Evolutionary conservation across 2,329 filamentous ascomycete genomes (phyloP).

Genomic region (Cytospora piceae): DNA sequence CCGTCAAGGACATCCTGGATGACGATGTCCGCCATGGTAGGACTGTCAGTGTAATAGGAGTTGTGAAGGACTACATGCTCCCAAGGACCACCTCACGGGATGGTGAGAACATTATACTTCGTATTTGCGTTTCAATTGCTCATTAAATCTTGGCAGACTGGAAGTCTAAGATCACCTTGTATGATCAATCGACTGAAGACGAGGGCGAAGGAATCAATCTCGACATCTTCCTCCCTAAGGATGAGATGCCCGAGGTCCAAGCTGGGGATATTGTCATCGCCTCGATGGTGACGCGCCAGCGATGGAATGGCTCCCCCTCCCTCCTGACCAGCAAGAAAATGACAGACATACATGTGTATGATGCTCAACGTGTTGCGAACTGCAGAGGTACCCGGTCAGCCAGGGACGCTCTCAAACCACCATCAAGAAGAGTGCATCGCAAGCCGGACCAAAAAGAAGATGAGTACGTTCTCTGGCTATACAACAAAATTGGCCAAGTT

Average conservation of each 20-base stretch:
- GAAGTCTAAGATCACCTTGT: constrained; percentile 64
- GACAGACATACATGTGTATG: constrained; percentile 53
- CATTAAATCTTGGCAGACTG: constrained; percentile 48
- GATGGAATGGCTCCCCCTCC: constrained; percentile 41
- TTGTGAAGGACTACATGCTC: constrained; percentile 67
- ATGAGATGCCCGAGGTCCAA: constrained; percentile 52
- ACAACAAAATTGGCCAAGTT: constrained; percentile 51
- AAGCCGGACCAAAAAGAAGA: constrained; percentile 40
- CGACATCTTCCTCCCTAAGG: constrained; percentile 61
- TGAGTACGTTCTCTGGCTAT: constrained; percentile 53
- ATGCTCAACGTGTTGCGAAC: constrained; percentile 21
- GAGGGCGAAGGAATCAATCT: constrained; percentile 49
- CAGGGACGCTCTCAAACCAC: constrained; percentile 37
- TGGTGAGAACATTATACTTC: constrained; percentile 46
- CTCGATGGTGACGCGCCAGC: constrained; percentile 56
- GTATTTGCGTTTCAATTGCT: not conserved
- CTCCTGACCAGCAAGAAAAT: constrained; percentile 46
- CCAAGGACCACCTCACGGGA: constrained; percentile 54
- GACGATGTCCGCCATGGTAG: constrained; percentile 36
- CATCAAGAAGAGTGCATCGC: constrained; percentile 20
- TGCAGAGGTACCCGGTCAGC: constrained; percentile 14
- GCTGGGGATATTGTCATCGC: constrained; percentile 69
- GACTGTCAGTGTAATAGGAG: constrained; percentile 66
- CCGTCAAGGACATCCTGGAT: constrained; percentile 50
- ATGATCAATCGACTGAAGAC: constrained; percentile 59